These are phyloP conservation scores for Dryas alaskensis DNA, from an alignment of 306 rosid species.

Conservation along the genomic window DNA sequence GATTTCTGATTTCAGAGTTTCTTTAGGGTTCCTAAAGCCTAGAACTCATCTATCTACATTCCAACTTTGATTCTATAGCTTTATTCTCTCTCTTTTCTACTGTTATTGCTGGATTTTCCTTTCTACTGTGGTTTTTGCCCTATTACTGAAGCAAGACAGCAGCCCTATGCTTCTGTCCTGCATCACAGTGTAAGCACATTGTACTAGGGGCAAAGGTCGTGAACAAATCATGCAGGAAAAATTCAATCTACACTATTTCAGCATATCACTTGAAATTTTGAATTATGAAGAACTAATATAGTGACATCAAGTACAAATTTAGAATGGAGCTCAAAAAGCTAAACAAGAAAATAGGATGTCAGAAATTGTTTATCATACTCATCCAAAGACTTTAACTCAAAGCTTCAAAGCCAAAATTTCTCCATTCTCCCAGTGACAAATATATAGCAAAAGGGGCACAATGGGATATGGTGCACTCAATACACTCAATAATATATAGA, in stretches of 20 bases:
- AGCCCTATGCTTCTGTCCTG: no score
- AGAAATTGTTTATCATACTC: neutral
- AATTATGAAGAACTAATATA: neutral
- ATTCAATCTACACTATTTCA: neutral
- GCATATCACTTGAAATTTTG: neutral
- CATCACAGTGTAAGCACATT: neutral
- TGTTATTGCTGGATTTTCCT: no score
- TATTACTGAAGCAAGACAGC: no score
- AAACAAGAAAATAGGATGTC: neutral
- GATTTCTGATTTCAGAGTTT: no score
- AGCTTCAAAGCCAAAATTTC: slow-evolving; percentile 18
- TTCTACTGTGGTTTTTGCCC: no score
- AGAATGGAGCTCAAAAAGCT: neutral
- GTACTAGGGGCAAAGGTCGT: neutral
- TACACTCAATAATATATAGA: slow-evolving; percentile 80
- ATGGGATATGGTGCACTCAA: slow-evolving; percentile 32
- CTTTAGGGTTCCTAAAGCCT: no score
- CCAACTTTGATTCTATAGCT: no score
- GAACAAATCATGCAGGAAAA: neutral
- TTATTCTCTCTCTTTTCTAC: no score
- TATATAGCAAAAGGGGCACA: slow-evolving; percentile 15
- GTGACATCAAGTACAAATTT: neutral
- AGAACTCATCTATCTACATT: no score
- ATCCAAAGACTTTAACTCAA: slow-evolving; percentile 21
- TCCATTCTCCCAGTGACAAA: slow-evolving; percentile 21